phyloP scores from a whole-genome alignment of 108 stramenopile genomes.

The Pseudonitzschia pungens region DNA sequence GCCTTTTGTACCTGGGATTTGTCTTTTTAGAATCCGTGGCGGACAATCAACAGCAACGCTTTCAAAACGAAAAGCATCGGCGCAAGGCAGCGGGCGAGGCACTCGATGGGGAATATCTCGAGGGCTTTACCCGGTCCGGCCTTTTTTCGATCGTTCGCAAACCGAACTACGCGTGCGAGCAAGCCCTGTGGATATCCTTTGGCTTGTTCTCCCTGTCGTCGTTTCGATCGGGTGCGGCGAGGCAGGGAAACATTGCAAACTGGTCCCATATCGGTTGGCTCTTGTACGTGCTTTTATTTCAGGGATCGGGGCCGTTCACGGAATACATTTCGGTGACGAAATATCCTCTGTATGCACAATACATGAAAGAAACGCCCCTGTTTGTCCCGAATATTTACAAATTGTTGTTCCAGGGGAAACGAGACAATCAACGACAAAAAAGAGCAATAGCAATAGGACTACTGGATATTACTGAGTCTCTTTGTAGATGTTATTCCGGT shows the following conservation, averaged over 20 bases:
- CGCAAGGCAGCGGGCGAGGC: constrained; percentile 15
- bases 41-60: constrained; percentile 73
- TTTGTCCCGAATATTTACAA: constrained; percentile 48
- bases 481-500: no score
- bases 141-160: constrained; percentile 76
- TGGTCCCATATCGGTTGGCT: constrained; percentile 53
- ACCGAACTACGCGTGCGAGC: constrained; percentile 79
- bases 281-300: constrained; percentile 61
- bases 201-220: constrained; percentile 56
- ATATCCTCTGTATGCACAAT: constrained; percentile 60
- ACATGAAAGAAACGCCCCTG: constrained; percentile 54
- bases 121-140: constrained; percentile 65
- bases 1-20: constrained; percentile 41
- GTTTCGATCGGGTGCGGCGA: constrained; percentile 31
- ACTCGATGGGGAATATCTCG: constrained; percentile 42
- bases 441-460: not conserved
- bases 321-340: constrained; percentile 62
- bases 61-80: constrained; percentile 67
- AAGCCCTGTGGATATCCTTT: constrained; percentile 62
- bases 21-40: constrained; percentile 64
- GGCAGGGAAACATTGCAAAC: constrained; percentile 34
- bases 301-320: constrained; percentile 69
- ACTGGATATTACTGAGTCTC: no score
- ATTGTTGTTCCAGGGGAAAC: not conserved
- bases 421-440: not conserved